Conservation (phyloP, 23 red algal genomes). For the Gracilaria domingensis region DNA sequence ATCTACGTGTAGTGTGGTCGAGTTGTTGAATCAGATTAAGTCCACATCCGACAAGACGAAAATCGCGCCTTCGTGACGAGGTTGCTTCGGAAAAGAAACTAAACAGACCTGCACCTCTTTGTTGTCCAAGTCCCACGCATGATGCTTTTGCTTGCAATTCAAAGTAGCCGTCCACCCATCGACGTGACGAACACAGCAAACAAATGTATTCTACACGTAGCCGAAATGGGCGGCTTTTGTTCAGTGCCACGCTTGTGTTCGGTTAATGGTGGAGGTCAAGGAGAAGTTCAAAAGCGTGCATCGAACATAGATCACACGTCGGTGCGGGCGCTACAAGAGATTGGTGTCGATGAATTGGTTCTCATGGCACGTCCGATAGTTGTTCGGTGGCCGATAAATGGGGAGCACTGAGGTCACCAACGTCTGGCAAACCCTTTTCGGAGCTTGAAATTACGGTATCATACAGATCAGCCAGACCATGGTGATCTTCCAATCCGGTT, state of each 20-base stretch:
- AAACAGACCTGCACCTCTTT: not conserved
- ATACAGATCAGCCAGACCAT: slow-evolving; percentile 79
- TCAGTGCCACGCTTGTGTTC: not conserved
- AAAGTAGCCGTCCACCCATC: not conserved
- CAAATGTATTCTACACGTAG: too few relatives aligned
- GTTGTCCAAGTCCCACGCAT: not conserved
- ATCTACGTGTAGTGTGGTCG: not conserved
- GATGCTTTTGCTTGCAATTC: not conserved
- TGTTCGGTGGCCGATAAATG: not conserved
- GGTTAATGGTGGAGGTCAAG: too few relatives aligned
- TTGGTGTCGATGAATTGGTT: not conserved
- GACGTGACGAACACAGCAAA: too few relatives aligned
- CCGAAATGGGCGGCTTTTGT: too few relatives aligned
- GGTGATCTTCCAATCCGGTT: slow-evolving; percentile 24
- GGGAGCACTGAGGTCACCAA: slow-evolving; percentile 14
- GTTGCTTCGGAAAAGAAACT: not conserved
- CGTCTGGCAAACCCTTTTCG: slow-evolving; percentile 26
- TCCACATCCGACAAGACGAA: not conserved
- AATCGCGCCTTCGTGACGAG: not conserved
- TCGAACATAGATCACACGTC: not conserved
- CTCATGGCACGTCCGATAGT: slow-evolving; percentile 32
- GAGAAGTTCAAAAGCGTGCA: not conserved
- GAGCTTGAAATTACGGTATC: slow-evolving; percentile 58
- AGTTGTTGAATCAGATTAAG: not conserved
- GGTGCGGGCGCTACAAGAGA: not conserved